Percentiles rank a stretch among this genome's conserved stretches.
Conservation (phyloP, 768 basidiomycete genomes). For the Podaxis pistillaris region DNA sequence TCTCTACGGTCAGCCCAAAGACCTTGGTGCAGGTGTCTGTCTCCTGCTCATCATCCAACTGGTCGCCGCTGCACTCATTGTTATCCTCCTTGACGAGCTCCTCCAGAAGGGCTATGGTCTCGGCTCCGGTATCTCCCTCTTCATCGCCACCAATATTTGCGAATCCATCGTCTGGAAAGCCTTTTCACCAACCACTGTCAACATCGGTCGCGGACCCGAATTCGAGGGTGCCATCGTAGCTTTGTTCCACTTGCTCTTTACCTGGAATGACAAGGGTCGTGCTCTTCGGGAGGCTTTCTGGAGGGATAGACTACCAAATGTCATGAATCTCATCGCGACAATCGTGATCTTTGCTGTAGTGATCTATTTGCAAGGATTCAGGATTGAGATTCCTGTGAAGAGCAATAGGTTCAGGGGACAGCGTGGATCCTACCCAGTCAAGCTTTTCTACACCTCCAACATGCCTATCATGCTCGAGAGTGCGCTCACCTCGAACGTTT, state of each 20-base stretch:
- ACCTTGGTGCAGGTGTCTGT: constrained; percentile 95
- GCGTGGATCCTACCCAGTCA: constrained; percentile 92
- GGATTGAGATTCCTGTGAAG: constrained; percentile 98
- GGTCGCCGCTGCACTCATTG: constrained; percentile 89
- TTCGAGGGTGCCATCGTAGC: constrained; percentile 97
- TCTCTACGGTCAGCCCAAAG: constrained; percentile 90
- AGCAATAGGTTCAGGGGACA: constrained; percentile 96
- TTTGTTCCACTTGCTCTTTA: constrained; percentile 96
- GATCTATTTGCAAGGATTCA: constrained; percentile 98
- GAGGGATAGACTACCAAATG: constrained; percentile 93
- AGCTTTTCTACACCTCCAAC: constrained; percentile 98
- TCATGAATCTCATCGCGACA: constrained; percentile 97
- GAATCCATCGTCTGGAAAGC: constrained; percentile 99
- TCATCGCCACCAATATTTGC: constrained; percentile 99
- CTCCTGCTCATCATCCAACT: constrained; percentile 96
- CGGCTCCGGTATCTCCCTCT: constrained; percentile 96
- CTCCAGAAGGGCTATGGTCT: constrained; percentile 99
- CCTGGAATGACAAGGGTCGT: constrained; percentile 97
- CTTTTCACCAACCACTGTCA: constrained; percentile 96
- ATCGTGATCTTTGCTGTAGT: constrained; percentile 89
- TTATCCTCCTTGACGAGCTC: constrained; percentile 97
- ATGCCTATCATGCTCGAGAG: constrained; percentile 99
- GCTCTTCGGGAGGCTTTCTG: constrained; percentile 98
- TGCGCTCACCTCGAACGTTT: constrained; percentile 90
- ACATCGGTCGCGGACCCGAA: constrained; percentile 97